Conservation (phyloP, 2,329 filamentous ascomycete genomes). For the Chalara sp. region DNA sequence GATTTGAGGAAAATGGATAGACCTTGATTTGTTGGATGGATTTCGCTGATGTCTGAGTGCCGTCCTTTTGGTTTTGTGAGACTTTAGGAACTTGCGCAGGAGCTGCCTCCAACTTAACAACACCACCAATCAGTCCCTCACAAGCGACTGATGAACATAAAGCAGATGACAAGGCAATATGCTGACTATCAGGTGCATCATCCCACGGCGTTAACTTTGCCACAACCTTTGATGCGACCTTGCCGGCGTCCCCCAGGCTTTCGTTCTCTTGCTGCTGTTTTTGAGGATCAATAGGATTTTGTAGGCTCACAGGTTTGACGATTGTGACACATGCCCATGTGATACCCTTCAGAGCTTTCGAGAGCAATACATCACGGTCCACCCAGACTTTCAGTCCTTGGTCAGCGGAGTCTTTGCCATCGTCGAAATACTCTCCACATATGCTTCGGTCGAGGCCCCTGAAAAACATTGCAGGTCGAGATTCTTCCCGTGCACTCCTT, state of each 20-base stretch:
- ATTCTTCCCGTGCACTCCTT: conserved; percentile 56
- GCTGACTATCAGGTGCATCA: conserved; percentile 75
- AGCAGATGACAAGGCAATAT: conserved; percentile 70
- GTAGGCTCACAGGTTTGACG: conserved; percentile 73
- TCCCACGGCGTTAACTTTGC: conserved; percentile 75
- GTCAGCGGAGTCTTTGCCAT: conserved; percentile 46
- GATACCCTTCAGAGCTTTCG: conserved; percentile 66
- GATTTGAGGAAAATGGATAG: conserved; percentile 64
- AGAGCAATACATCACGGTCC: conserved; percentile 67
- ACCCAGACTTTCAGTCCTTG: conserved; percentile 73
- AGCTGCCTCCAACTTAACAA: conserved; percentile 82
- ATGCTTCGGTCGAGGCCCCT: conserved; percentile 67
- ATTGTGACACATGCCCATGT: conserved; percentile 79
- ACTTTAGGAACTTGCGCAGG: conserved; percentile 34
- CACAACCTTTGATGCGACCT: conserved; percentile 60
- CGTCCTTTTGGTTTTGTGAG: conserved; percentile 9
- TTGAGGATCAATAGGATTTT: conserved; percentile 61
- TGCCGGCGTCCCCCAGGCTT: conserved; percentile 48
- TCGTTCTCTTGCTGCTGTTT: conserved; percentile 64
- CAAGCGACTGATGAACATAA: conserved; percentile 70
- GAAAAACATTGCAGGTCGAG: conserved; percentile 65
- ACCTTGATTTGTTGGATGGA: conserved; percentile 58
- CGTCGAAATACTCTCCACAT: conserved; percentile 69
- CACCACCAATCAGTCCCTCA: conserved; percentile 70
- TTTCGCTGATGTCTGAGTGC: conserved; percentile 56